These are phyloP conservation scores for Scedosporium dehoogii DNA, from an alignment of 2,329 filamentous ascomycete genomes.

Conservation along the genomic window DNA sequence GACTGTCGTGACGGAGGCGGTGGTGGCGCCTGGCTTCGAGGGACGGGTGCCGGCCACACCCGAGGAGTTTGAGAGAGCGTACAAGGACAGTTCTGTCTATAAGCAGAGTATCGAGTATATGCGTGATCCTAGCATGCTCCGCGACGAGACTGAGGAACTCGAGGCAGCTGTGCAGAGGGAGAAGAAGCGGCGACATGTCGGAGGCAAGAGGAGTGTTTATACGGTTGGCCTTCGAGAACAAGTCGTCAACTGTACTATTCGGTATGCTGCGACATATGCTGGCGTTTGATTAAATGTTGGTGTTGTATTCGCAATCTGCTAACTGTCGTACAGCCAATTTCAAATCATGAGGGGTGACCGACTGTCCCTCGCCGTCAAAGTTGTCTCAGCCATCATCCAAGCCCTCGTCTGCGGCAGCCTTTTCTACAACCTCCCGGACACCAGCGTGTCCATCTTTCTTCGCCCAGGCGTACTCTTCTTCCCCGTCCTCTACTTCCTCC, in stretches of 20 bases:
- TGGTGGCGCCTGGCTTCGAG: constrained; percentile 48
- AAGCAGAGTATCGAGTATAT: constrained; percentile 10
- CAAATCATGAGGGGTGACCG: constrained; percentile 22
- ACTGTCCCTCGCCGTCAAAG: constrained; percentile 18
- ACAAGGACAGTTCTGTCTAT: constrained; percentile 25
- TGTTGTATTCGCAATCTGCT: background rate
- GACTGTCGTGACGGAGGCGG: constrained; percentile 52
- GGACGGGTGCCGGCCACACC: constrained; percentile 49
- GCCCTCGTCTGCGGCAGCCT: constrained; percentile 55
- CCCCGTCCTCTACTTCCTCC: constrained; percentile 25
- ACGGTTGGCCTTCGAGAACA: constrained; percentile 16
- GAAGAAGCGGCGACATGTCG: constrained; percentile 14
- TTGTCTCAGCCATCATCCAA: constrained; percentile 54
- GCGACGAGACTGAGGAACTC: constrained; percentile 33
- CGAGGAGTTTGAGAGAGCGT: constrained; percentile 44
- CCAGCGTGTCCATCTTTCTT: constrained; percentile 48
- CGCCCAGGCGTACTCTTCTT: constrained; percentile 23
- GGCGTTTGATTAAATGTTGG: constrained; percentile 3
- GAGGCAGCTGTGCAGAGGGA: constrained; percentile 15
- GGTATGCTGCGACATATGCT: constrained; percentile 15
- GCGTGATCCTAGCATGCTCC: constrained; percentile 12
- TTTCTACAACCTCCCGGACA: constrained; percentile 51
- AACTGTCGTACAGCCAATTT: constrained; percentile 19
- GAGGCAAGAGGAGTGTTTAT: constrained; percentile 14
- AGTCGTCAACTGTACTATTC: constrained; percentile 25